These are phyloP conservation scores for Lentinula guzmanii DNA, from an alignment of 768 basidiomycete species.

Conservation along the genomic window DNA sequence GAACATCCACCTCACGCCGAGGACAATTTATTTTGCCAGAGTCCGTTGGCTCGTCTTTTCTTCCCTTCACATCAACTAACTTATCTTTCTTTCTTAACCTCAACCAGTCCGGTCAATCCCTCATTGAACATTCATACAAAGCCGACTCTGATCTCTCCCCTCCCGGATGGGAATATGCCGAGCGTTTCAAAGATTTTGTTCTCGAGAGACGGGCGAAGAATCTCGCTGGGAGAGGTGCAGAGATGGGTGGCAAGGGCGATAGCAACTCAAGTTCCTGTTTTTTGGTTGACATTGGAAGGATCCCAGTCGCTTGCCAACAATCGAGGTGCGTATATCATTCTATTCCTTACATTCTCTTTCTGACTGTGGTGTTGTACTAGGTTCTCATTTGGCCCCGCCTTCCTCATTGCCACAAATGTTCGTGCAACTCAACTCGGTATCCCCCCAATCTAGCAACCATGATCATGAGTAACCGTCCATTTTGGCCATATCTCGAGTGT, in stretches of 20 bases:
- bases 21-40: constrained; percentile 94
- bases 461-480: too few relatives aligned
- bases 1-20: constrained; percentile 94
- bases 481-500: too few relatives aligned
- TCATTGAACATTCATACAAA: constrained; percentile 98
- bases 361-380: too few relatives aligned
- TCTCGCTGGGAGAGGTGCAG: constrained; percentile 64
- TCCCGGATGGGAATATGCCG: constrained; percentile 93
- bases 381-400: too few relatives aligned
- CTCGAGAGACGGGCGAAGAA: constrained; percentile 74
- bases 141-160: constrained; percentile 96
- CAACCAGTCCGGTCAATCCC: constrained; percentile 90
- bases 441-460: too few relatives aligned
- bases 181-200: constrained; percentile 85
- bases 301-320: too few relatives aligned
- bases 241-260: constrained; percentile 53
- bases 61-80: not conserved
- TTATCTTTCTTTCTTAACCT: not conserved
- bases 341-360: too few relatives aligned
- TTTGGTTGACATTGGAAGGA: too few relatives aligned
- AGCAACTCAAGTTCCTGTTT: constrained; percentile 9
- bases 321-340: too few relatives aligned
- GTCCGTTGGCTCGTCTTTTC: constrained; percentile 37
- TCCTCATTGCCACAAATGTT: too few relatives aligned
- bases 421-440: too few relatives aligned